A percentile compares a stretch with the other conserved stretches of the same genome.
Evolutionary conservation across 768 basidiomycete genomes (phyloP).

Genomic region (Hebeloma cylindrosporum): DNA sequence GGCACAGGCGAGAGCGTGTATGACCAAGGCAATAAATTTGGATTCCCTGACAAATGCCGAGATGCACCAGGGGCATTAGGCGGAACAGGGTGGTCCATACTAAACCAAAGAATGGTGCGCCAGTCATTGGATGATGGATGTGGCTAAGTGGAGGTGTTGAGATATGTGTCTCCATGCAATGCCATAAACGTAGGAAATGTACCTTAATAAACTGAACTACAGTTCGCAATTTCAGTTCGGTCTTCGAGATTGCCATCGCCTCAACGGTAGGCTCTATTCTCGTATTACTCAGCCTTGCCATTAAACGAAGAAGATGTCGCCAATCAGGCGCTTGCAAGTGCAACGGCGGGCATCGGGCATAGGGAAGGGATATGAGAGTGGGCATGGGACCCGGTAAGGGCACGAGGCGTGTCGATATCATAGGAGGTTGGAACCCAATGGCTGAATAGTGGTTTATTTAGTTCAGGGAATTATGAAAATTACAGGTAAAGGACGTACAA

Average conservation of each 20-base stretch:
- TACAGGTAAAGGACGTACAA: conserved; percentile 47
- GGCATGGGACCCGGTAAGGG: conserved; percentile 61
- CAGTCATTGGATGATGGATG: conserved; percentile 61
- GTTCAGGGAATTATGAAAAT: neutral
- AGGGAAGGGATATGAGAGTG: conserved; percentile 71
- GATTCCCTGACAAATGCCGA: conserved; percentile 57
- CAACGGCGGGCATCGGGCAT: conserved; percentile 63
- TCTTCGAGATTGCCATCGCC: conserved; percentile 57
- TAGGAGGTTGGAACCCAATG: conserved; percentile 63
- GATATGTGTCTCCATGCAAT: too few species aligned
- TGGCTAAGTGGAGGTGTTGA: conserved; percentile 47
- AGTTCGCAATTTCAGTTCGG: conserved; percentile 61
- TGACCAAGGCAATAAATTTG: conserved; percentile 69
- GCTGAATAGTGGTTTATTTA: conserved; percentile 40
- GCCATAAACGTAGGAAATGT: conserved; percentile 15
- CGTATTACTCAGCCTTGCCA: conserved; percentile 71
- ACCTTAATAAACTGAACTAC: conserved; percentile 83
- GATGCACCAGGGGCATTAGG: conserved; percentile 39
- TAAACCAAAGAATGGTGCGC: conserved; percentile 77
- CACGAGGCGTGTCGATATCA: conserved; percentile 44
- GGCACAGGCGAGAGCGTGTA: conserved; percentile 63
- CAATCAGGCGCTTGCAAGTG: conserved; percentile 76
- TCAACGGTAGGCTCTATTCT: conserved; percentile 71
- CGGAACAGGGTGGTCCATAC: conserved; percentile 68
- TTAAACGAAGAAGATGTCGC: conserved; percentile 70